Percentiles rank a stretch among this genome's conserved stretches.
phyloP scores from a whole-genome alignment of 345 rosid genomes.

The Bretschneidera sinensis region DNA sequence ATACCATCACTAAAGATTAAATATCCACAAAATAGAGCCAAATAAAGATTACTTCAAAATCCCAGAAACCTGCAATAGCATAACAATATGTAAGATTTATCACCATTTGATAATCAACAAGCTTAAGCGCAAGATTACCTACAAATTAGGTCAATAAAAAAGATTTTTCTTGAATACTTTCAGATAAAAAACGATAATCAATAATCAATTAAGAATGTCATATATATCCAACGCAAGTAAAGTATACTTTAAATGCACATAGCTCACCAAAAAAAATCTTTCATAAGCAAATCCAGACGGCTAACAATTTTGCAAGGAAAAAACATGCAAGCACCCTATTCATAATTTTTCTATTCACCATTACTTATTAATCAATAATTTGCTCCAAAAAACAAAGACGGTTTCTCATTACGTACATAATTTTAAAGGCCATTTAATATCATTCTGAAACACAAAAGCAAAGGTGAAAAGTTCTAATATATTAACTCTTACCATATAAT shows the following conservation, averaged over 20 bases:
- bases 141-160: background rate
- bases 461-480: background rate
- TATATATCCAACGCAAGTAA: background rate
- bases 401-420: background rate
- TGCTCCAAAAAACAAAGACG: background rate
- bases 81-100: background rate
- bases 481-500: background rate
- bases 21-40: background rate
- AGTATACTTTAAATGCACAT: background rate
- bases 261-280: background rate
- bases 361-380: background rate
- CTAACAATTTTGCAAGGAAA: background rate
- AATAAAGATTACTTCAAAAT: background rate
- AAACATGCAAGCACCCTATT: background rate
- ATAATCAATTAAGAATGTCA: background rate
- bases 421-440: background rate
- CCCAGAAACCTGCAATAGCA: constrained; percentile 10
- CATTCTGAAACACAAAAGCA: background rate
- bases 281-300: background rate
- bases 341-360: background rate
- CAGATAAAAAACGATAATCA: background rate
- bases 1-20: constrained; percentile 14
- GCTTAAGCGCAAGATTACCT: background rate
- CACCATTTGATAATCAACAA: background rate
- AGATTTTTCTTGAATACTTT: background rate